Percentiles rank a stretch among this genome's conserved stretches.
These are phyloP conservation scores for Calocera viscosa DNA, from an alignment of 768 basidiomycete species.

Conservation along the genomic window DNA sequence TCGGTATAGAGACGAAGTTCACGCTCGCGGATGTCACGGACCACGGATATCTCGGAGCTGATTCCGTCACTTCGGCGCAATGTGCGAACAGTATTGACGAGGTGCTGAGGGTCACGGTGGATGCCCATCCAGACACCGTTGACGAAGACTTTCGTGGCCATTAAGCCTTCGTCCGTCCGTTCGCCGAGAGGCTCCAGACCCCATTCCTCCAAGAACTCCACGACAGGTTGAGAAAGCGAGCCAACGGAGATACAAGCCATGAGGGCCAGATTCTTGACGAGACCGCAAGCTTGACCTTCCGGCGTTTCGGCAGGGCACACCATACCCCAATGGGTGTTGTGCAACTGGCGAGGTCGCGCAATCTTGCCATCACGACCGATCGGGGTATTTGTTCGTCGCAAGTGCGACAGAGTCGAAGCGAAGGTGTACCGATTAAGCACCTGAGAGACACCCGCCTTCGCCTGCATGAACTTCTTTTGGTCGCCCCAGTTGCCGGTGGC, in stretches of 20 bases:
- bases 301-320: slow-evolving; percentile 99
- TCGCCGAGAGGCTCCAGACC: slow-evolving; percentile 91
- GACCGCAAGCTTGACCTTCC: slow-evolving; percentile 97
- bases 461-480: slow-evolving; percentile 95
- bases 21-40: slow-evolving; percentile 91
- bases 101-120: slow-evolving; percentile 83
- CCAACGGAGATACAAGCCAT: slow-evolving; percentile 98
- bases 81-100: slow-evolving; percentile 87
- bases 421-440: slow-evolving; percentile 98
- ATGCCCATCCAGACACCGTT: slow-evolving; percentile 99
- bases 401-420: slow-evolving; percentile 92
- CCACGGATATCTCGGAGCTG: slow-evolving; percentile 89
- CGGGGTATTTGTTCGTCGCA: slow-evolving; percentile 96
- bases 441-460: slow-evolving; percentile 97
- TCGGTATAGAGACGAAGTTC: slow-evolving; percentile 93
- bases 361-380: slow-evolving; percentile 98
- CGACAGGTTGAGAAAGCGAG: slow-evolving; percentile 86
- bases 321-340: slow-evolving; percentile 99
- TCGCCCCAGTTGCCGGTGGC: slow-evolving; percentile 99
- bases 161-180: slow-evolving; percentile 53
- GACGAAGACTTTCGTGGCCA: slow-evolving; percentile 88
- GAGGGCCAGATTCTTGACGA: slow-evolving; percentile 95
- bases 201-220: slow-evolving; percentile 98
- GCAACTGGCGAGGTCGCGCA: slow-evolving; percentile 95
- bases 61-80: slow-evolving; percentile 90